These are phyloP conservation scores for Saussurea involucrata DNA, from an alignment of 129 eudicot genomes.

Conservation along the genomic window DNA sequence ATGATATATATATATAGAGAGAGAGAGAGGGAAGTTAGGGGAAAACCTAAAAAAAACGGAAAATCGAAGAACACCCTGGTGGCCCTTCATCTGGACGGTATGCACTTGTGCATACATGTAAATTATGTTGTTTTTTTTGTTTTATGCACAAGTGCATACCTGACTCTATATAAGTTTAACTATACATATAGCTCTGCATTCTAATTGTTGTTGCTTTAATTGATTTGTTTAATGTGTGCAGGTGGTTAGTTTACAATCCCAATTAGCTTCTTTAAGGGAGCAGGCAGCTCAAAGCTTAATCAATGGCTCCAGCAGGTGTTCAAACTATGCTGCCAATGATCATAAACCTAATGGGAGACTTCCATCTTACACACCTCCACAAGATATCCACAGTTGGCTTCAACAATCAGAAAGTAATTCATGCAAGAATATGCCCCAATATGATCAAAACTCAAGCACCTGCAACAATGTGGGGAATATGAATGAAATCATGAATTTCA, in stretches of 20 bases:
- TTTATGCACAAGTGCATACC: too few species aligned
- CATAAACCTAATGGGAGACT: slow-evolving; percentile 36
- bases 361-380: slow-evolving; percentile 43
- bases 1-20: too few species aligned
- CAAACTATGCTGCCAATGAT: slow-evolving; percentile 42
- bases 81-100: too few species aligned
- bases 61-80: too few species aligned
- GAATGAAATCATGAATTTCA: slow-evolving; percentile 35
- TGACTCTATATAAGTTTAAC: neutral
- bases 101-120: too few species aligned
- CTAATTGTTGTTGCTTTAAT: neutral
- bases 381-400: slow-evolving; percentile 66
- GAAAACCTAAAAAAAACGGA: too few species aligned
- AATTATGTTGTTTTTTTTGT: too few species aligned
- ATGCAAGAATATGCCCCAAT: slow-evolving; percentile 48
- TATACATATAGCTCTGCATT: neutral
- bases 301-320: slow-evolving; percentile 30
- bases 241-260: slow-evolving; percentile 92
- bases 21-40: too few species aligned
- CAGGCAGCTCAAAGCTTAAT: slow-evolving; percentile 54
- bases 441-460: slow-evolving; percentile 27
- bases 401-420: slow-evolving; percentile 53
- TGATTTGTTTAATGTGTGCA: slow-evolving; percentile 12
- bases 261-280: slow-evolving; percentile 71
- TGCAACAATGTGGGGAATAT: slow-evolving; percentile 10